Evolutionary conservation across 768 basidiomycete genomes (phyloP), one percentile per base, ranked within the genome.

Genomic region (Amanita polypyramis): DNA sequence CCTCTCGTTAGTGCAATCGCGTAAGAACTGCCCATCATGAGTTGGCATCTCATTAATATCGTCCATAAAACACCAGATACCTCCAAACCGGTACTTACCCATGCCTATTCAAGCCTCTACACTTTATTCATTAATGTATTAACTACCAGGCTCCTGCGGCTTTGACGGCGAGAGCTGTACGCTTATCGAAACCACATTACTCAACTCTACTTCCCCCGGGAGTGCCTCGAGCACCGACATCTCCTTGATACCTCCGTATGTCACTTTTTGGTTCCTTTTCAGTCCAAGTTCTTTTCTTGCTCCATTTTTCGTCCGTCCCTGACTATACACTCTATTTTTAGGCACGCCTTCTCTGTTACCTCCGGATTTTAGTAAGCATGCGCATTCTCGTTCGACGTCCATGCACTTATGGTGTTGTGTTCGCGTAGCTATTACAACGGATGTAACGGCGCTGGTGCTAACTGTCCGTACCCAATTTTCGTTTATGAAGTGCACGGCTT

Each of bases 141-240:
- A 4, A 34, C 33, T 11, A n/a, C 11, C 52, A 58, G 65, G 65
- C 7, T 29, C 23, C 12, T 68, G 65, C 34, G 64, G 64, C 1
- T 60, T 60, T 49, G 65, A 66, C 45, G 67, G 67, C 3, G 67
- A 68, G 44, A 54, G 61, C 3, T 69, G 67, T 54, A 63, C 61
- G 14, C 37, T 62, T 12, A 51, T 69, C 17, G 66, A 67, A 51
- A 60, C 58, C 5, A 65, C 58, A 17, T 56, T 69, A n/a, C 40
- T 38, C 3, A 67, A 69, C 51, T 65, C 66, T 1, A 59, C 58
- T 7, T 50, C 51, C 19, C 53, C 61, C 5, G 65, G 65, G 8
- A 55, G 58, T 43, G 64, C 64, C 20, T 69, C 67, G 8, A 65
- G 62, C 53, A 56, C 63, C 7, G 66, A 67, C 37, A 51, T 67